Evolutionary conservation across 2,329 filamentous ascomycete species (phyloP).

Genomic region (Aureobasidium sp.): DNA sequence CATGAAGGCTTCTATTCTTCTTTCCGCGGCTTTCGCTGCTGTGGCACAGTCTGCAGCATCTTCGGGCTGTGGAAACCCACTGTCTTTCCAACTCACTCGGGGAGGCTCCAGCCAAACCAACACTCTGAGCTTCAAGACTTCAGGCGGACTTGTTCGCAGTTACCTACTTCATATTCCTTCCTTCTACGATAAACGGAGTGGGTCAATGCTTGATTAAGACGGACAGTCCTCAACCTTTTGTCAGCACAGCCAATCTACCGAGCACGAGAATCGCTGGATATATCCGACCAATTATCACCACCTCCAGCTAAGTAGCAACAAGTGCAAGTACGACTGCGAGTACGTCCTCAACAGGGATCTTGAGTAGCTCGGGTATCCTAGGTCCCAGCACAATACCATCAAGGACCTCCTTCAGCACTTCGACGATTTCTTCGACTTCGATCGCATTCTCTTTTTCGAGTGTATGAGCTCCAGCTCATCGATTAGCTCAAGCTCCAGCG

Average conservation of each 20-base stretch:
- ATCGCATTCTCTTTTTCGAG: neutral
- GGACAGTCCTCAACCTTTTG: conserved; percentile 12
- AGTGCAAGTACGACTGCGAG: neutral
- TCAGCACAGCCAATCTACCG: conserved; percentile 14
- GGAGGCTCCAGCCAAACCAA: conserved; percentile 19
- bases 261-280: conserved; percentile 13
- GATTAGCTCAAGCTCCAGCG: too few species aligned
- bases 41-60: conserved; percentile 1
- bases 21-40: neutral
- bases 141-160: conserved; percentile 21
- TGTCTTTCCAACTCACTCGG: conserved; percentile 17
- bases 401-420: neutral
- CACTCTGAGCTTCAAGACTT: conserved; percentile 18
- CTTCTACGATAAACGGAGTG: conserved; percentile 29
- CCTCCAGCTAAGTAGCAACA: neutral
- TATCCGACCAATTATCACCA: neutral
- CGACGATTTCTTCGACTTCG: neutral
- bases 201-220: conserved; percentile 18
- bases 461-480: neutral
- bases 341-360: neutral
- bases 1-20: neutral
- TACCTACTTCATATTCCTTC: conserved; percentile 34
- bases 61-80: conserved; percentile 21
- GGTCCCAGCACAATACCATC: neutral
- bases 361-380: neutral